phyloP scores from a whole-genome alignment of 2,329 filamentous ascomycete species.

The Lanzia echinophila region DNA sequence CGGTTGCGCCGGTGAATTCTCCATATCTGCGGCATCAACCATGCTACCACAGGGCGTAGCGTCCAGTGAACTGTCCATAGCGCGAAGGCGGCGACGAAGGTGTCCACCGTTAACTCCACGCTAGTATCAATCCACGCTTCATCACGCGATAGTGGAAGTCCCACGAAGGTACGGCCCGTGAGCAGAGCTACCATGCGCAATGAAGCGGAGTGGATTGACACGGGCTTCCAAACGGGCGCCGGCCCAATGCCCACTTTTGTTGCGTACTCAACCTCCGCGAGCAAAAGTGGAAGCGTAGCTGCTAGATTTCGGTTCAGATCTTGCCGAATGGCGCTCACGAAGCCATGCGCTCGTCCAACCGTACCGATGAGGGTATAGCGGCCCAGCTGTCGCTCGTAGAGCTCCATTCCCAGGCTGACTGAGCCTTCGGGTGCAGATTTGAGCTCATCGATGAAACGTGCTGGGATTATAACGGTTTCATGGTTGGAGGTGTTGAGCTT shows the following conservation, averaged over 20 bases:
- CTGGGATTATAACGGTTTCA: neutral
- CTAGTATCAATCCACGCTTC: conserved; percentile 21
- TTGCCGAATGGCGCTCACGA: conserved; percentile 13
- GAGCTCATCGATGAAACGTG: neutral
- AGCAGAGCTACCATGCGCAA: conserved; percentile 34
- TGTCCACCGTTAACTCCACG: conserved; percentile 14
- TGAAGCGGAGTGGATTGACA: conserved; percentile 28
- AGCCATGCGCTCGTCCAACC: no score
- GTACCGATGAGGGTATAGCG: neutral
- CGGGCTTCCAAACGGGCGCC: conserved; percentile 29
- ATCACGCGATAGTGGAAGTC: conserved; percentile 18
- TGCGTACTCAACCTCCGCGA: conserved; percentile 21
- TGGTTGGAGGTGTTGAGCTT: neutral
- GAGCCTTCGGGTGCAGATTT: neutral
- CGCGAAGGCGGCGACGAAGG: neutral
- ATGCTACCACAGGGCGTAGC: neutral
- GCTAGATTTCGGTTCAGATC: conserved; percentile 22
- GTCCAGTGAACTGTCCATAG: neutral
- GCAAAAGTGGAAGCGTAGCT: conserved; percentile 14
- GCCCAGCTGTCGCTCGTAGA: neutral
- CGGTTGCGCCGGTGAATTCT: neutral
- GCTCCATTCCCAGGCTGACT: neutral
- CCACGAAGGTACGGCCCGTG: conserved; percentile 30
- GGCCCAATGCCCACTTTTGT: conserved; percentile 16
- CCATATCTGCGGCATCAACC: neutral